Evolutionary conservation across 768 basidiomycete genomes (phyloP).

Genomic region (Leccinum boreale): DNA sequence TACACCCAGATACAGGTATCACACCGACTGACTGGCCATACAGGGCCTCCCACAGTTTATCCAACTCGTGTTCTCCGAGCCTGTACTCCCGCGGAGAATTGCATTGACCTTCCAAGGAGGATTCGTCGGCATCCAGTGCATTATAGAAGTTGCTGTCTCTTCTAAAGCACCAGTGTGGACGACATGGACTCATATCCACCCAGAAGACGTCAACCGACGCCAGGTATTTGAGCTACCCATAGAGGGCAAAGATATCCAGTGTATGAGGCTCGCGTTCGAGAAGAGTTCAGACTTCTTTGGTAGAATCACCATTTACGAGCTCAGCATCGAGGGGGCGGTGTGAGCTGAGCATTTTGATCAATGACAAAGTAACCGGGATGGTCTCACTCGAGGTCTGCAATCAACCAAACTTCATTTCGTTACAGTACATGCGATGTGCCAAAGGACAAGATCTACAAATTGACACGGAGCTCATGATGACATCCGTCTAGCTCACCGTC

Average conservation of each 20-base stretch:
- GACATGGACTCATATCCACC: constrained; percentile 55
- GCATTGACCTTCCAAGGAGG: constrained; percentile 81
- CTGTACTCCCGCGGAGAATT: constrained; percentile 54
- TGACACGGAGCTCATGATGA: constrained; percentile 1
- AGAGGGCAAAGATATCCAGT: constrained; percentile 30
- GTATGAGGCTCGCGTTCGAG: constrained; percentile 69
- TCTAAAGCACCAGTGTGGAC: constrained; percentile 44
- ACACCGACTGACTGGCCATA: constrained; percentile 6
- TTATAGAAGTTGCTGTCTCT: constrained; percentile 40
- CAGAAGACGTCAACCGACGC: constrained; percentile 74
- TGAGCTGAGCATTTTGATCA: neutral
- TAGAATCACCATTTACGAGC: constrained; percentile 70
- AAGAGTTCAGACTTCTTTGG: constrained; percentile 86
- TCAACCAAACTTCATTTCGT: constrained; percentile 26
- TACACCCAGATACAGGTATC: constrained; percentile 2
- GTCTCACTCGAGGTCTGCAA: constrained; percentile 16
- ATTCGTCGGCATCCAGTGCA: constrained; percentile 71
- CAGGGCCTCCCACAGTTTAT: constrained; percentile 79
- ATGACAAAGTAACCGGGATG: neutral
- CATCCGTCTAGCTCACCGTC: neutral
- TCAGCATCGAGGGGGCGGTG: constrained; percentile 35
- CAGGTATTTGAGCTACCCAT: constrained; percentile 59
- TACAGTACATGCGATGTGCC: constrained; percentile 11
- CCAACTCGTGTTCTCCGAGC: constrained; percentile 53
- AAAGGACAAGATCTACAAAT: constrained; percentile 14